A percentile compares a stretch with the other conserved stretches of the same genome.
Evolutionary conservation across 2,329 filamentous ascomycete genomes (phyloP).

Genomic region (Colletotrichum coccodes): DNA sequence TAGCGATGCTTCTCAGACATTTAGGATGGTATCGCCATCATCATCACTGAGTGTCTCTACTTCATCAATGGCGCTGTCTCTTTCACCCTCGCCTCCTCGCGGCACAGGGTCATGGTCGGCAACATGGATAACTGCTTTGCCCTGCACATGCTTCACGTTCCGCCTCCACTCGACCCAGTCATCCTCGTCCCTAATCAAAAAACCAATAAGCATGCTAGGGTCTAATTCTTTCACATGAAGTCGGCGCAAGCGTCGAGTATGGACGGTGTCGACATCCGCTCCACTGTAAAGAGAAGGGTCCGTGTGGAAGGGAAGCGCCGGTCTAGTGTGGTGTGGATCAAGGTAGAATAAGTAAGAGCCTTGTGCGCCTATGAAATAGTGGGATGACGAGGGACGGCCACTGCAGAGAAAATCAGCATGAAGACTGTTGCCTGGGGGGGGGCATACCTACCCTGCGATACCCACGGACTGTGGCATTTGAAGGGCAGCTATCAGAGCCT

Average conservation of each 20-base stretch:
- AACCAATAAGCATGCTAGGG: conserved; percentile 96
- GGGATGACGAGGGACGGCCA: conserved; percentile 89
- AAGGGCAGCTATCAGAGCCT: conserved; percentile 85
- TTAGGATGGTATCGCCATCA: conserved; percentile 53
- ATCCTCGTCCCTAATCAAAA: conserved; percentile 82
- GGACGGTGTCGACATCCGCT: conserved; percentile 84
- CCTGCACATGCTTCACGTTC: conserved; percentile 78
- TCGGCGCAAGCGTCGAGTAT: conserved; percentile 85
- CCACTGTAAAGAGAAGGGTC: conserved; percentile 68
- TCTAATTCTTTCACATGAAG: conserved; percentile 94
- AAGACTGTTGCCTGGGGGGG: neutral
- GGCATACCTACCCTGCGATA: conserved; percentile 84
- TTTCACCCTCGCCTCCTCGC: conserved; percentile 63
- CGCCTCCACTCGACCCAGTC: conserved; percentile 89
- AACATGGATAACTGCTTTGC: conserved; percentile 88
- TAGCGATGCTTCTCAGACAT: neutral
- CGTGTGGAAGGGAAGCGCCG: conserved; percentile 74
- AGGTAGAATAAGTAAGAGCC: conserved; percentile 91
- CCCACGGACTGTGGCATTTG: conserved; percentile 94
- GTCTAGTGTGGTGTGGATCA: conserved; percentile 89
- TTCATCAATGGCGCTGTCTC: conserved; percentile 84
- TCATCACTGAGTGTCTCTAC: conserved; percentile 89
- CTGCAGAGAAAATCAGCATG: conserved; percentile 53
- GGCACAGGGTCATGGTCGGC: conserved; percentile 74
- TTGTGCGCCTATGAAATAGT: conserved; percentile 69